These are phyloP conservation scores for Manihot esculenta DNA, from an alignment of 441 rosid genomes.

Conservation along the genomic window DNA sequence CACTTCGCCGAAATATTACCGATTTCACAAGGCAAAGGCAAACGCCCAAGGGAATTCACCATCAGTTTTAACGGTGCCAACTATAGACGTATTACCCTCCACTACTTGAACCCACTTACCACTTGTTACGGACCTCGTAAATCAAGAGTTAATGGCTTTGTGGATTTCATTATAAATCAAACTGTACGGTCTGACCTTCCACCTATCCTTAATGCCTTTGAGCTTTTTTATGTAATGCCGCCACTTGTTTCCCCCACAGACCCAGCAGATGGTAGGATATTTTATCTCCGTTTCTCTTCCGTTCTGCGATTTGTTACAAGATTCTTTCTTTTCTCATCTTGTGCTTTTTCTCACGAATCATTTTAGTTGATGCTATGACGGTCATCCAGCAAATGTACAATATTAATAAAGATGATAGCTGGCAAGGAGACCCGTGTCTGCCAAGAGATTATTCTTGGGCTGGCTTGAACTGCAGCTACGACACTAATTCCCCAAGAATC, in stretches of 20 bases:
- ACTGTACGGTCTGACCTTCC: constrained; percentile 23
- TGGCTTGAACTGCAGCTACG: constrained; percentile 34
- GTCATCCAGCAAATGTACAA: constrained; percentile 23
- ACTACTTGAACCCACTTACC: constrained; percentile 17
- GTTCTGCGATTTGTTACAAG: no score
- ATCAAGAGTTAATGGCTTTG: neutral
- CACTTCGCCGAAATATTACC: constrained; percentile 25
- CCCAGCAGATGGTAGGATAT: constrained; percentile 27
- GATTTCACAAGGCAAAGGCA: neutral
- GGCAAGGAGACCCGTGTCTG: constrained; percentile 45
- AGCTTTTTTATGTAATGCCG: no score
- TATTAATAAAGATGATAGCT: constrained; percentile 15
- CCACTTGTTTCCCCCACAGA: constrained; percentile 16
- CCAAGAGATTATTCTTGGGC: constrained; percentile 31
- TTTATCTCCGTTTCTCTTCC: neutral
- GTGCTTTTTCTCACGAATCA: neutral
- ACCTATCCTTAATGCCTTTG: constrained; percentile 32
- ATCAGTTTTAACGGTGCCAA: neutral
- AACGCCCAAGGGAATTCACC: constrained; percentile 13
- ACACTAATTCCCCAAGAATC: constrained; percentile 25
- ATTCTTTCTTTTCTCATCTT: neutral
- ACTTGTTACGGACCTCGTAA: neutral
- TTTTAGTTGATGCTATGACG: constrained; percentile 30
- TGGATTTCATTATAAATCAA: constrained; percentile 11
- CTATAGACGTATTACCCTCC: constrained; percentile 2